Percentiles rank a stretch among this genome's conserved stretches.
phyloP scores from a whole-genome alignment of 2,329 filamentous ascomycete species.

The Teratosphaeria zuluensis region DNA sequence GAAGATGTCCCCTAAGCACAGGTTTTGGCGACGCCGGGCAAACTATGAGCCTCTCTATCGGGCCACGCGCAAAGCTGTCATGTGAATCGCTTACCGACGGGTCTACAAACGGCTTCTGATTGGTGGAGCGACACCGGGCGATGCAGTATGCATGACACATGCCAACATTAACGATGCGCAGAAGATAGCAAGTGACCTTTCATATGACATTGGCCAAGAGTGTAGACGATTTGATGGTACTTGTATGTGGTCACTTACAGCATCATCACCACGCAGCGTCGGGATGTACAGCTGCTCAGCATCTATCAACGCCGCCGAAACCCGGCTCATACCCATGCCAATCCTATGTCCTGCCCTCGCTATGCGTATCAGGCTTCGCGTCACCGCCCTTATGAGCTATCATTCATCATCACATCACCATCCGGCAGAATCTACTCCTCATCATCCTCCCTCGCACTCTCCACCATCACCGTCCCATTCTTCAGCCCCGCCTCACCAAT shows the following conservation, averaged over 20 bases:
- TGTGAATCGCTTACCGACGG: not conserved
- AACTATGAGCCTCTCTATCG: not conserved
- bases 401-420: not conserved
- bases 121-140: not conserved
- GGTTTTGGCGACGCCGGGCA: not conserved
- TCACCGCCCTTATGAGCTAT: not conserved
- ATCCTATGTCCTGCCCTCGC: conserved; percentile 1
- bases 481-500: conserved; percentile 78
- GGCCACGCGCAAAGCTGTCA: not conserved
- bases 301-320: not conserved
- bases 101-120: not conserved
- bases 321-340: not conserved
- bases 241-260: not conserved
- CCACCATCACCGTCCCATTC: conserved; percentile 91
- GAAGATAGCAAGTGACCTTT: not conserved
- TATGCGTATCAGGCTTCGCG: conserved; percentile 4
- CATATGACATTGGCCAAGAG: not conserved
- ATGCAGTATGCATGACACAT: not conserved
- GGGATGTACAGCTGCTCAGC: not conserved
- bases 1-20: not conserved
- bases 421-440: not conserved
- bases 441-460: conserved; percentile 45
- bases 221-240: too few species aligned
- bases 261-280: not conserved
- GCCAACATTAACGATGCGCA: not conserved